Evolutionary conservation across 2,329 filamentous ascomycete species (phyloP).

Genomic region (Trichoderma gracile): DNA sequence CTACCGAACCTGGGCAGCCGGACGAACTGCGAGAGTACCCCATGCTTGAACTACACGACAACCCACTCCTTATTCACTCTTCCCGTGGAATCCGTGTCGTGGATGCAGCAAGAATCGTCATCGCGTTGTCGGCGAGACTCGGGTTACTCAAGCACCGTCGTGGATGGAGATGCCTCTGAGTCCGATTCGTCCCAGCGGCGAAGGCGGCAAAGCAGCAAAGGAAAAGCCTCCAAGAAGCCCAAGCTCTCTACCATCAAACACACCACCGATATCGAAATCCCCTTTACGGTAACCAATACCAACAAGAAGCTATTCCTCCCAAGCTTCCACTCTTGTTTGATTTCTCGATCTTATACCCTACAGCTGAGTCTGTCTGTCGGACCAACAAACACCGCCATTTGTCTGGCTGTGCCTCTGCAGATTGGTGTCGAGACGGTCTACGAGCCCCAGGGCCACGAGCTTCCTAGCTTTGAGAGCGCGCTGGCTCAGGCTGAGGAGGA

Average conservation of each 20-base stretch:
- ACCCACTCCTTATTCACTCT: conserved; percentile 45
- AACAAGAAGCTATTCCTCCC: conserved; percentile 56
- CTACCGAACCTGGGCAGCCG: conserved; percentile 55
- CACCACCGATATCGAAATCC: conserved; percentile 48
- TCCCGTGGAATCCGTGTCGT: conserved; percentile 41
- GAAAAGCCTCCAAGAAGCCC: conserved; percentile 34
- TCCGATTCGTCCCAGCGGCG: conserved; percentile 34
- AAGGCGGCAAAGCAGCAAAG: conserved; percentile 26
- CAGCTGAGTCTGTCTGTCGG: conserved; percentile 49
- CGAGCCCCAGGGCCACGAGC: conserved; percentile 38
- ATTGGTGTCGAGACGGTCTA: conserved; percentile 47
- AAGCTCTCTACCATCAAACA: conserved; percentile 39
- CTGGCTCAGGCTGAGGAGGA: conserved; percentile 46
- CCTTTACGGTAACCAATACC: conserved; percentile 49
- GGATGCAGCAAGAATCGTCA: conserved; percentile 42
- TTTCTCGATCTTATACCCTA: conserved; percentile 56
- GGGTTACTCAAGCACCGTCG: conserved; percentile 51
- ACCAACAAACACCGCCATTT: conserved; percentile 46
- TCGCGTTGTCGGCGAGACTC: conserved; percentile 52
- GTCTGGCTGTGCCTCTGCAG: conserved; percentile 53
- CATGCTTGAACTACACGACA: conserved; percentile 50
- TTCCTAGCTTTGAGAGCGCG: conserved; percentile 54
- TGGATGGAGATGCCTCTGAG: conserved; percentile 41
- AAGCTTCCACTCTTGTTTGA: conserved; percentile 60
- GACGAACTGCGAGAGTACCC: conserved; percentile 43